A percentile compares a stretch with the other conserved stretches of the same genome.
Conservation (phyloP, 164 flowering plant genomes). For the Tinospora cordifolia region DNA sequence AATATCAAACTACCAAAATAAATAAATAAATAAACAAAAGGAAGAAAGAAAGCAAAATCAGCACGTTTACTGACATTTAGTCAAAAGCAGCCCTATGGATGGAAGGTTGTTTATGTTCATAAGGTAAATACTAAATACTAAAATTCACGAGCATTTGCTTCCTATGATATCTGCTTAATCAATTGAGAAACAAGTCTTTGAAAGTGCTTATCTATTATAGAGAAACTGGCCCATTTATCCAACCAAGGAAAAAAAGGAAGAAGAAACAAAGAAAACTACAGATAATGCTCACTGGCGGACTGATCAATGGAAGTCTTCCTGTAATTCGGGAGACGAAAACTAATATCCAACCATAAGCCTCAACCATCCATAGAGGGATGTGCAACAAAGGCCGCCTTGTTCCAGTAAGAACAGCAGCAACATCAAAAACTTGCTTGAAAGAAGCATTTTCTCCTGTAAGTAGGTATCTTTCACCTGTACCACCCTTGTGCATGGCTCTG, state of each 20-base stretch:
- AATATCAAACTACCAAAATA: no score
- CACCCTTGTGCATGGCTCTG: slow-evolving; percentile 68
- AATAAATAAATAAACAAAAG: no score
- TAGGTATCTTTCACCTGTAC: slow-evolving; percentile 68
- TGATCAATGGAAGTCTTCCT: slow-evolving; percentile 70
- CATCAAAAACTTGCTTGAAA: slow-evolving; percentile 59
- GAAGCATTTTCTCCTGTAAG: slow-evolving; percentile 96
- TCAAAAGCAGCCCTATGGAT: no score
- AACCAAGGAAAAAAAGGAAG: background rate
- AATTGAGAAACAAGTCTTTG: no score
- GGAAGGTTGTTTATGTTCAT: no score
- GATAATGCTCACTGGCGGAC: slow-evolving; percentile 64
- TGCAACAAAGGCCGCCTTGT: slow-evolving; percentile 52
- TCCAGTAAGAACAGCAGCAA: slow-evolving; percentile 57
- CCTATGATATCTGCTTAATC: no score
- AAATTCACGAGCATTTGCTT: no score
- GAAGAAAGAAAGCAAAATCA: no score
- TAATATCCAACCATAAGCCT: slow-evolving; percentile 63
- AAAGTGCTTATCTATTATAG: no score
- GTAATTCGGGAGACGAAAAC: slow-evolving; percentile 54
- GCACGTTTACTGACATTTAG: no score
- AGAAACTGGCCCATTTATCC: background rate
- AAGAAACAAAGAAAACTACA: background rate
- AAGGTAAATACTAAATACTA: no score
- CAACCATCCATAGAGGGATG: slow-evolving; percentile 59